Conservation (phyloP, 768 basidiomycete genomes). For the Boletus rufocinnamomeus region DNA sequence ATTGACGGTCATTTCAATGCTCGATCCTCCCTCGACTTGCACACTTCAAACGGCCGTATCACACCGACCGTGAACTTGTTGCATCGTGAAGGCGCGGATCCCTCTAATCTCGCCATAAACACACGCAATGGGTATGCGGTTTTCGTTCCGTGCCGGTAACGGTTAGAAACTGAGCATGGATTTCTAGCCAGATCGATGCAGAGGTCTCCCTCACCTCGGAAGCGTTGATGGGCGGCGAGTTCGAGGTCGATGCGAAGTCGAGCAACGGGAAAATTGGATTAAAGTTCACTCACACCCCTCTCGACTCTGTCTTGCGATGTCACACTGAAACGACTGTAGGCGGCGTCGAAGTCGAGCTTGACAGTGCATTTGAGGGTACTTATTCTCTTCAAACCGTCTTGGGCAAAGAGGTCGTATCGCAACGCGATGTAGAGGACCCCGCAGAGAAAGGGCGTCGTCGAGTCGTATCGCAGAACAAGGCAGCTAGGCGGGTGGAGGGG, state of each 20-base stretch:
- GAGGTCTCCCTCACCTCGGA: slow-evolving; percentile 36
- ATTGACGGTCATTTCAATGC: slow-evolving; percentile 48
- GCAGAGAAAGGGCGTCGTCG: slow-evolving; percentile 39
- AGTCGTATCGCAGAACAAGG: slow-evolving; percentile 14
- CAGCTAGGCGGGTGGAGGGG: slow-evolving; percentile 16
- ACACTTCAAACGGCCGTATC: slow-evolving; percentile 45
- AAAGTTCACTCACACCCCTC: slow-evolving; percentile 34
- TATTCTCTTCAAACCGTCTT: slow-evolving; percentile 36
- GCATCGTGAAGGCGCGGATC: slow-evolving; percentile 26
- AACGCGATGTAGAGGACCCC: slow-evolving; percentile 35
- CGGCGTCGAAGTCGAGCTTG: slow-evolving; percentile 29
- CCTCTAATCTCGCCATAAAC: slow-evolving; percentile 37
- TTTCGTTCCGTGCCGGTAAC: neutral
- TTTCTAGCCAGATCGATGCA: slow-evolving; percentile 23
- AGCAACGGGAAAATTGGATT: slow-evolving; percentile 34
- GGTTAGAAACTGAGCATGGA: slow-evolving; percentile 3
- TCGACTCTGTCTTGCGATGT: slow-evolving; percentile 38
- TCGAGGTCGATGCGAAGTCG: slow-evolving; percentile 33
- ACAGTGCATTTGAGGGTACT: slow-evolving; percentile 44
- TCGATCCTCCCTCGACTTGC: slow-evolving; percentile 36
- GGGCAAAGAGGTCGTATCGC: slow-evolving; percentile 21
- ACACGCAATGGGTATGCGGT: slow-evolving; percentile 41
- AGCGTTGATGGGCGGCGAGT: slow-evolving; percentile 33
- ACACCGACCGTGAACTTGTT: slow-evolving; percentile 39
- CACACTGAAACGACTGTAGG: slow-evolving; percentile 34